phyloP scores from a whole-genome alignment of 176 grass and related monocot species.

The Tuctoria greenei region DNA sequence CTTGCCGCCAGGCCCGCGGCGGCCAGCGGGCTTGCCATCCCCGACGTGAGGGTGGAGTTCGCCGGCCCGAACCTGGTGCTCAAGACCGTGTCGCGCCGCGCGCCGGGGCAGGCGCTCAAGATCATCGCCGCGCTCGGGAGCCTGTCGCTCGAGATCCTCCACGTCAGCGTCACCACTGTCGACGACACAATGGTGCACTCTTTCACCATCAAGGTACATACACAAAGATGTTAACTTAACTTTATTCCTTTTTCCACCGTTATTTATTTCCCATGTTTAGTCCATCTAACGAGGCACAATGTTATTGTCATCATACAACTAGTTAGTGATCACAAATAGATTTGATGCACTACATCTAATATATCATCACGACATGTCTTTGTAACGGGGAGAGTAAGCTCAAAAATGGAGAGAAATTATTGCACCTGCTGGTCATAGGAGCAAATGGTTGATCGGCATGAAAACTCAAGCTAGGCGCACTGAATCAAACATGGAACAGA shows the following conservation, averaged over 20 bases:
- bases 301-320: not conserved
- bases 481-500: slow-evolving; percentile 18
- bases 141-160: slow-evolving; percentile 75
- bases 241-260: too few species aligned
- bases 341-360: not conserved
- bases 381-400: not conserved
- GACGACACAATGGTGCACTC: slow-evolving; percentile 77
- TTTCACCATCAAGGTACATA: slow-evolving; percentile 87
- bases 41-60: slow-evolving; percentile 80
- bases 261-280: not conserved
- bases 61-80: slow-evolving; percentile 66
- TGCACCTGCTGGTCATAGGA: not conserved
- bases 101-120: slow-evolving; percentile 62
- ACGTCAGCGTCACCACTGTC: slow-evolving; percentile 65
- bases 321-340: not conserved
- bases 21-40: not conserved
- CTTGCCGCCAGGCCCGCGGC: slow-evolving; percentile 16
- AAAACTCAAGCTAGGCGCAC: not conserved
- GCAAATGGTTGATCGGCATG: not conserved
- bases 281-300: not conserved
- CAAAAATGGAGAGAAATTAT: not conserved
- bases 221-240: too few species aligned
- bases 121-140: slow-evolving; percentile 69
- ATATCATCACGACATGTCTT: not conserved
- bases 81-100: slow-evolving; percentile 58